A percentile compares a stretch with the other conserved stretches of the same genome.
Evolutionary conservation across 2,329 filamentous ascomycete species (phyloP).

Genomic region (Pleomassaria siparia): DNA sequence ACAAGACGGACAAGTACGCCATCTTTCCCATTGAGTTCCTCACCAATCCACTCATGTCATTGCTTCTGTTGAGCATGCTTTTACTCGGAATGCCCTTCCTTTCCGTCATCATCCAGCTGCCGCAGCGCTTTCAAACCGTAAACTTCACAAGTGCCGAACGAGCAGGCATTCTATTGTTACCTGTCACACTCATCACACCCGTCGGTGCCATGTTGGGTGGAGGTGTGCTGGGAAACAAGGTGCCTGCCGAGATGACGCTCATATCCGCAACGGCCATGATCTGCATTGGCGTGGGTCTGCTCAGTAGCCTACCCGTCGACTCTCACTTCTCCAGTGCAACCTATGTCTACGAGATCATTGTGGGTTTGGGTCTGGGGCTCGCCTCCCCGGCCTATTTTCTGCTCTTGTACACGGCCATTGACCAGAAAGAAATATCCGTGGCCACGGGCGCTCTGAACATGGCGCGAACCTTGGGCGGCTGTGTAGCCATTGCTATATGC

Average conservation of each 20-base stretch:
- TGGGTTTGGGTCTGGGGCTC: conserved; percentile 29
- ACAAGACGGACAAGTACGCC: conserved; percentile 23
- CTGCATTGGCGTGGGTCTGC: conserved; percentile 26
- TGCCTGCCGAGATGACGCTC: conserved; percentile 24
- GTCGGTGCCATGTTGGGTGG: conserved; percentile 30
- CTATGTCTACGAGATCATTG: conserved; percentile 33
- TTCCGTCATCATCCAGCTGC: conserved; percentile 32
- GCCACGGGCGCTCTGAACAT: conserved; percentile 36
- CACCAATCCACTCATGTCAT: conserved; percentile 21
- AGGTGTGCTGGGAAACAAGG: conserved; percentile 18
- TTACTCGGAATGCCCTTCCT: conserved; percentile 32
- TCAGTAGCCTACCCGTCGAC: conserved; percentile 28
- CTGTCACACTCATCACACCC: conserved; percentile 28
- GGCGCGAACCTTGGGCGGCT: conserved; percentile 34
- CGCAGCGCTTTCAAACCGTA: conserved; percentile 36
- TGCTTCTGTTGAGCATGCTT: conserved; percentile 27
- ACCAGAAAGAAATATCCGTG: conserved; percentile 27
- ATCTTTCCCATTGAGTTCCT: conserved; percentile 34
- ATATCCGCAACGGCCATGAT: conserved; percentile 21
- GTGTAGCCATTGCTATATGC: conserved; percentile 34
- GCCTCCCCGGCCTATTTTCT: conserved; percentile 31
- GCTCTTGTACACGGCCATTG: conserved; percentile 23
- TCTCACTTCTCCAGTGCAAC: conserved; percentile 18
- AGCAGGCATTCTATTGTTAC: conserved; percentile 33
- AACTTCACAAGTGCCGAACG: conserved; percentile 33